Base-by-base conservation (phyloP, 139 green algal genomes). In the Chlorella sp. region DNA sequence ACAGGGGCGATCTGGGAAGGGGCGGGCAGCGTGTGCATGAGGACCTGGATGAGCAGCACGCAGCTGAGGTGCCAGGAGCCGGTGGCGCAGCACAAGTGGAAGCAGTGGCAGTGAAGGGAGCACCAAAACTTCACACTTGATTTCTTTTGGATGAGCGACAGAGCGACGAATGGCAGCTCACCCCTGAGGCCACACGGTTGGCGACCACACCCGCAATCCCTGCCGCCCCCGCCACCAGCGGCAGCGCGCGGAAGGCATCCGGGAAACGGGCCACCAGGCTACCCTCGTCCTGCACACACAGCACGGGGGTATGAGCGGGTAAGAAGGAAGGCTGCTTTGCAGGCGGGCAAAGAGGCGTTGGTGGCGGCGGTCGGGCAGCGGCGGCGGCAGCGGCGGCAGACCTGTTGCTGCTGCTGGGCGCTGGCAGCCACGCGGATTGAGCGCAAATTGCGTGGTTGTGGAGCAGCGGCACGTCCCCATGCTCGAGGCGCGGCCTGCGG, bases 1-100 rank as follows among this genome's bases (percentile, higher is more conserved):
- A 97, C 92, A 9, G 94, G 94, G 0, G 94, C 93, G n/a, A 96
- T 93, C 89, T 97, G 87, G 74, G 67, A 34, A 7, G 25, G 4
- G 28, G 4, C 16, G 39, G n/a, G 80, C 51, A 64, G 30, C 30
- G 26, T 18, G 23, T 82, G 70, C n/a, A 30, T 82, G 56, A 51
- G 44, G 44, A 9, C 44, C 6, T 16, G 44, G 44, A 6, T 51
- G 44, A 9, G n/a, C n/a, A n/a, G n/a, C n/a, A n/a, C n/a, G 25
- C 39, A n/a, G 47, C 47, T 20, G 26, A 63, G 38, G 13, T 30
- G 26, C 34, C 5, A 7, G 11, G 44, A 11, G 44, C 44, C 7
- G 7, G 7, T 7, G 44, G 7, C 11, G 44, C 44, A n/a, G 44
- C 44, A 60, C 15, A 4, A 3, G 13, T 21, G 51, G 51, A 20